Base-by-base conservation (phyloP, 768 basidiomycete genomes). In the Symmetrospora coprosmae region DNA sequence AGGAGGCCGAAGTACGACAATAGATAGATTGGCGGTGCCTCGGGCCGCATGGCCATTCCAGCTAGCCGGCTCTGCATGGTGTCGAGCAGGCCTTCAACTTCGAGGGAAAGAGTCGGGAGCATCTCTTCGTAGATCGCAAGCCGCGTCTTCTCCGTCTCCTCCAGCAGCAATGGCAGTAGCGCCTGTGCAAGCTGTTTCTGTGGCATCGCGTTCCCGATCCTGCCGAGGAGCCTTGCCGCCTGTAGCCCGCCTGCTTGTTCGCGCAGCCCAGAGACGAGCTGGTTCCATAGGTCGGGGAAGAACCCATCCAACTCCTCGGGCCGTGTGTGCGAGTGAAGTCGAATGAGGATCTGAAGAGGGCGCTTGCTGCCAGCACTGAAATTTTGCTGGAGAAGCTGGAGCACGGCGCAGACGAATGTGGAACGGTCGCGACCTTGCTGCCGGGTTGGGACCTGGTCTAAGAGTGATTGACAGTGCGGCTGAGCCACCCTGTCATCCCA, bases 341-440 rank as follows among this genome's bases (percentile, higher is more conserved):
- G 19, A 27, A 46, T 16, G 4, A 58, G 41, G 14, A 58, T 58
- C 33, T 58, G 55, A 3, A 58, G 16, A 41, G 40, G 23, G 4
- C 41, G 43, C 43, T 58, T 58, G 31, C 46, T 58, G 14, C 55
- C 55, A 11, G 43, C 14, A 25, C 33, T 39, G 52, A 55, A 34
- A 43, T 33, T 41, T 25, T 21, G 38, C 25, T 41, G 37, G 8
- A 55, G n/a, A 30, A 55, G 28, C 28, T 33, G 39, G 17, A 58
- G 55, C n/a, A 58, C 19, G 17, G 11, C 23, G 17, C n/a, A 4
- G n/a, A 58, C 55, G 14, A 58, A 38, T 41, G 21, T 17, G 28
- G 39, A 5, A 13, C 11, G 4, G 46, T 39, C 6, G 7, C n/a
- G 41, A 58, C 37, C 37, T 53, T 53, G 19, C n/a, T n/a, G n/a